Conservation (phyloP, 768 basidiomycete species). For the Lactifluus echinatus region DNA sequence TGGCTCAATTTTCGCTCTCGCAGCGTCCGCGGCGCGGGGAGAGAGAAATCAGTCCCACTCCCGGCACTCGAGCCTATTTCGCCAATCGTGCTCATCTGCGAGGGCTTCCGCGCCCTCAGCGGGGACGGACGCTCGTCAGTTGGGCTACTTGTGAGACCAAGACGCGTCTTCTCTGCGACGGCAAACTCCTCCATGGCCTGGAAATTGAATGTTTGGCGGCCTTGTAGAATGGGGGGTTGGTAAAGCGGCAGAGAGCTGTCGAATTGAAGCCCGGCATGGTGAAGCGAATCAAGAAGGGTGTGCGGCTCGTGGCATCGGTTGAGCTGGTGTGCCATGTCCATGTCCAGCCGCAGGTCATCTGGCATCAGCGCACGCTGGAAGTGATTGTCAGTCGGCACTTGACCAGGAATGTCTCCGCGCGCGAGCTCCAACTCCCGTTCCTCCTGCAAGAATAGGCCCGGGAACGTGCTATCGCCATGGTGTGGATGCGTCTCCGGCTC, state of each 20-base stretch:
- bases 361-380: not conserved
- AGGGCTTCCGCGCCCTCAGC: constrained; percentile 22
- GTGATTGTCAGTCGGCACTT: not conserved
- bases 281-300: constrained; percentile 34
- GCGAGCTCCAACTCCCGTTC: constrained; percentile 38
- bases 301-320: constrained; percentile 37
- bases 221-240: constrained; percentile 41
- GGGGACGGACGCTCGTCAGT: constrained; percentile 13
- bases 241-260: constrained; percentile 57
- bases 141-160: constrained; percentile 47
- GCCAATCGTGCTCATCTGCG: constrained; percentile 12
- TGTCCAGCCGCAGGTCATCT: not conserved
- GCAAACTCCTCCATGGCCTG: constrained; percentile 70
- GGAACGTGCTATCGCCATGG: constrained; percentile 30
- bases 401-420: constrained; percentile 25
- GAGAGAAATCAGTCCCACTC: constrained; percentile 21
- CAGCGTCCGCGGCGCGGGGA: constrained; percentile 44
- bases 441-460: constrained; percentile 40
- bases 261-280: not conserved
- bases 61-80: constrained; percentile 20
- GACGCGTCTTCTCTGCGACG: constrained; percentile 49
- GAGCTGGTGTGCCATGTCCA: constrained; percentile 13
- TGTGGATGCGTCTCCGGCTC: constrained; percentile 23
- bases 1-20: constrained; percentile 87
- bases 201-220: constrained; percentile 62